Evolutionary conservation across 495 filamentous ascomycete genomes (phyloP).

Genomic region (Neurospora cerealis): DNA sequence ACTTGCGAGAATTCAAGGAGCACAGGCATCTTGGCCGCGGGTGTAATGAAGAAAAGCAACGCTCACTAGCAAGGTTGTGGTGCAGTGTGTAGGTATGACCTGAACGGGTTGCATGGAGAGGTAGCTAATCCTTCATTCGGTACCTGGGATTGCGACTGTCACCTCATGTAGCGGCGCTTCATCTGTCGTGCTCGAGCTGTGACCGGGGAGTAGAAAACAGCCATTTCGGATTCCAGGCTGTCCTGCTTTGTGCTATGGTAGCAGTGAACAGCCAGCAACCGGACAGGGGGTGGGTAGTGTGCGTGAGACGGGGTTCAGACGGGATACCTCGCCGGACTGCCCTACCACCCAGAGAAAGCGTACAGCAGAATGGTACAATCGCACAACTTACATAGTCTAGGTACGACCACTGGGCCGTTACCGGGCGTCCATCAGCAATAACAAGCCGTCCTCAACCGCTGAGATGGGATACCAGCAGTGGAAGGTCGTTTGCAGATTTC

Average conservation of each 20-base stretch:
- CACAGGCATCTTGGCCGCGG: background rate
- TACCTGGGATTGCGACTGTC: slow-evolving; percentile 5
- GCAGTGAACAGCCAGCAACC: background rate
- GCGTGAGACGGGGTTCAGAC: background rate
- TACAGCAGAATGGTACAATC: background rate
- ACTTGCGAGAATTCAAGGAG: background rate
- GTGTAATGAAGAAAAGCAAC: background rate
- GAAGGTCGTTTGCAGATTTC: background rate
- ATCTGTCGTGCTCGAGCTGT: background rate
- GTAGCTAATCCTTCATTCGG: background rate
- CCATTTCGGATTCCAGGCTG: background rate
- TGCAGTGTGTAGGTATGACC: background rate
- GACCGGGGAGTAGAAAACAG: slow-evolving; percentile 1
- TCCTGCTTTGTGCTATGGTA: background rate
- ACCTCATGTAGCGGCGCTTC: slow-evolving; percentile 1
- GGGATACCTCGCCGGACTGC: background rate
- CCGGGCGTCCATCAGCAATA: background rate
- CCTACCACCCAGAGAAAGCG: background rate
- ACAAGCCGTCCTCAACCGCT: background rate
- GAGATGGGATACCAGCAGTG: background rate
- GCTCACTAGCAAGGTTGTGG: background rate
- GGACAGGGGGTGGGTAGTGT: background rate
- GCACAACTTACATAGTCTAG: background rate
- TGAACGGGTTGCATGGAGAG: background rate
- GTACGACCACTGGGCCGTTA: background rate